phyloP scores from a whole-genome alignment of 768 basidiomycete genomes.

The Mycena leptocephala region DNA sequence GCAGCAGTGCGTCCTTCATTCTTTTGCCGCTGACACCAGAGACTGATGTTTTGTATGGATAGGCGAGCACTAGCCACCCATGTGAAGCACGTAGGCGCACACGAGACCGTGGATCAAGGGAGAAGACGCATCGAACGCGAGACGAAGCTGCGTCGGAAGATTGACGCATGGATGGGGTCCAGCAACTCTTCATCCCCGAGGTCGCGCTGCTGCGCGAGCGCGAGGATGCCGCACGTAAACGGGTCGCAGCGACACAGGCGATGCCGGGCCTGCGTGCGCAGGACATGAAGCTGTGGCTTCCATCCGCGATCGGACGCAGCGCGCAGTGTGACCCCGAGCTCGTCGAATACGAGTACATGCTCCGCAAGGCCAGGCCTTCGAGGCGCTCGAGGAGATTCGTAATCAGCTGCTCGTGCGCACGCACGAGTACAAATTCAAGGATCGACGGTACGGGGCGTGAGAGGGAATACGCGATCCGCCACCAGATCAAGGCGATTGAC shows the following conservation, averaged over 20 bases:
- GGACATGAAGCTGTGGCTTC: constrained; percentile 39
- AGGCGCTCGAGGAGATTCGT: neutral
- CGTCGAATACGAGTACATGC: neutral
- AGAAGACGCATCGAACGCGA: too few species aligned
- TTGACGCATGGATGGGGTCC: too few species aligned
- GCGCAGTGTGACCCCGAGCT: neutral
- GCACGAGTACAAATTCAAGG: neutral
- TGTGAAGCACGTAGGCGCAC: neutral
- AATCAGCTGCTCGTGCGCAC: neutral
- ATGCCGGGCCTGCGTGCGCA: neutral
- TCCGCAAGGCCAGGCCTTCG: neutral
- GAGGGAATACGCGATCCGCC: constrained; percentile 41
- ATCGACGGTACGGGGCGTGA: constrained; percentile 35
- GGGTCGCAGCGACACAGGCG: neutral
- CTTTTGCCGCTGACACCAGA: neutral
- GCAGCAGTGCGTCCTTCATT: neutral
- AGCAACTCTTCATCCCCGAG: too few species aligned
- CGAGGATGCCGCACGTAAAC: neutral
- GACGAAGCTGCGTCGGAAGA: too few species aligned
- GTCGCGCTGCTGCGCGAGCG: neutral
- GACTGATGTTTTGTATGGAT: neutral
- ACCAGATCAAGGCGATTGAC: constrained; percentile 31
- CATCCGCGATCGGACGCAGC: constrained; percentile 29
- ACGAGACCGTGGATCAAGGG: neutral
- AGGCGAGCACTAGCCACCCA: neutral